Evolutionary conservation across 305 asterid species (phyloP).

Genomic region (Fraxinus sp.): DNA sequence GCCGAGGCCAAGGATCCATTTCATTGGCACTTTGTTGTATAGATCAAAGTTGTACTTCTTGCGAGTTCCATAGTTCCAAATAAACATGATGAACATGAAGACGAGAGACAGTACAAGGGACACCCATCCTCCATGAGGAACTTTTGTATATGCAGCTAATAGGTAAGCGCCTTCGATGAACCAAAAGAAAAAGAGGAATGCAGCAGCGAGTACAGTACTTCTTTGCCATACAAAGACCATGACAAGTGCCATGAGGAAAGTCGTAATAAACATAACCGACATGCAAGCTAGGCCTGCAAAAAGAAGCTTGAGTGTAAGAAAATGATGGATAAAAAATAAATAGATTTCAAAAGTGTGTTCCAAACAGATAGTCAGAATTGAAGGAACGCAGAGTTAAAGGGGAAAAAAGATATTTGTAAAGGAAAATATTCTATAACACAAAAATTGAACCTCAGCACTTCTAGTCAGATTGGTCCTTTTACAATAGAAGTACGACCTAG

Average conservation of each 20-base stretch:
- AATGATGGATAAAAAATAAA: neutral
- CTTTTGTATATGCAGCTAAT: conserved; percentile 58
- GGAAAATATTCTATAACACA: neutral
- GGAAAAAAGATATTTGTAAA: too few relatives aligned
- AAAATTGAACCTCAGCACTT: neutral
- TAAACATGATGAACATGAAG: conserved; percentile 67
- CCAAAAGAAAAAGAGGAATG: conserved; percentile 76
- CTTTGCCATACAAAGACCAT: neutral
- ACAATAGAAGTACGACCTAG: neutral
- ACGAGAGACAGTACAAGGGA: conserved; percentile 67
- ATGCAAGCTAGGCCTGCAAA: neutral
- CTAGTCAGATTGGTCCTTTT: neutral
- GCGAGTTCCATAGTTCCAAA: conserved; percentile 94
- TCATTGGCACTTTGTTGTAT: conserved; percentile 87
- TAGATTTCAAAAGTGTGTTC: neutral
- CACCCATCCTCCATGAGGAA: conserved; percentile 98
- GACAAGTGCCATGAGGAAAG: neutral
- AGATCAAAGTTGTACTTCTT: conserved; percentile 85
- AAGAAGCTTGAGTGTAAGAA: neutral
- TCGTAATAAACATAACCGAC: neutral
- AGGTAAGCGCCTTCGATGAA: conserved; percentile 64
- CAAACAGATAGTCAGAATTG: neutral
- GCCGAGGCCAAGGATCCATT: conserved; percentile 88
- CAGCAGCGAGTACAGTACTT: neutral
- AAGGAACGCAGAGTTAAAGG: neutral